Evolutionary conservation across 768 basidiomycete species (phyloP).

Genomic region (Pleurotus ostreatus): DNA sequence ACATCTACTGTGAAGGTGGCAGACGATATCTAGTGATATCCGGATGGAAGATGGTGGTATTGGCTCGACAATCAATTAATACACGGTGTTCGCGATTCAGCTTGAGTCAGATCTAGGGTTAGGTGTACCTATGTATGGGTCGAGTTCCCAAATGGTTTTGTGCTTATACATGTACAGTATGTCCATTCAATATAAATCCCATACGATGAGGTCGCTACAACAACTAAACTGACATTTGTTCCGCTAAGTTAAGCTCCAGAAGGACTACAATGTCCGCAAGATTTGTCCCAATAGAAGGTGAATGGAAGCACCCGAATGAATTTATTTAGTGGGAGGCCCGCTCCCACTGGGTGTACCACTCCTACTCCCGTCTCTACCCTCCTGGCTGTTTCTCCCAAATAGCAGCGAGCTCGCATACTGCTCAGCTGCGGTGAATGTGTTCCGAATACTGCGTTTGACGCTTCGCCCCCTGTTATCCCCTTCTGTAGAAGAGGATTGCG

Average conservation of each 20-base stretch:
- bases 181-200: neutral
- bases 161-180: neutral
- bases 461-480: slow-evolving; percentile 51
- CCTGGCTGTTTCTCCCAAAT: slow-evolving; percentile 45
- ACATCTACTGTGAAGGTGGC: neutral
- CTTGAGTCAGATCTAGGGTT: neutral
- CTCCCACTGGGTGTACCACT: slow-evolving; percentile 2
- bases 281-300: too few relatives aligned
- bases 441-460: slow-evolving; percentile 62
- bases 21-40: neutral
- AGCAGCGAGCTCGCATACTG: slow-evolving; percentile 63
- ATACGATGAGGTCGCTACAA: too few relatives aligned
- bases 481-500: slow-evolving; percentile 10
- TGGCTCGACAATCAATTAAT: neutral
- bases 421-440: slow-evolving; percentile 66
- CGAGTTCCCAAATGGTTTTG: neutral
- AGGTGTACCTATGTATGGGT: neutral
- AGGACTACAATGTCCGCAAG: too few relatives aligned
- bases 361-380: slow-evolving; percentile 14
- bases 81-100: too few relatives aligned
- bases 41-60: neutral
- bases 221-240: too few relatives aligned
- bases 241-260: too few relatives aligned
- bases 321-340: neutral
- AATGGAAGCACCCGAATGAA: neutral